phyloP scores from a whole-genome alignment of 2,329 filamentous ascomycete genomes.

The Diaporthe australafricana region DNA sequence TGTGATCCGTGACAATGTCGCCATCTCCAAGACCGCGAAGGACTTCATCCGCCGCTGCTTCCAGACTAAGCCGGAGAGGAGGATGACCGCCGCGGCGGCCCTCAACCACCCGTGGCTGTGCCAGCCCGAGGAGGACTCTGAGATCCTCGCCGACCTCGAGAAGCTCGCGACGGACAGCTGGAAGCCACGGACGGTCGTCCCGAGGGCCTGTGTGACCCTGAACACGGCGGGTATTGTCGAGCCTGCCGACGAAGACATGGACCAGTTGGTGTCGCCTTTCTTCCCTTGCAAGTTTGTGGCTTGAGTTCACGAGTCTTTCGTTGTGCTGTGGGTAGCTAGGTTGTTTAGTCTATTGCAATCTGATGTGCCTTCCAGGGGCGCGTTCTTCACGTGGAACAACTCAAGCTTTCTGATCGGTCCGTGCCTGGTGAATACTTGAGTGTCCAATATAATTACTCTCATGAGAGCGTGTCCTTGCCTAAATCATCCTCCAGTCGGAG shows the following conservation, averaged over 20 bases:
- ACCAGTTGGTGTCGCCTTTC: conserved; percentile 2
- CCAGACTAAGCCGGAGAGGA: conserved; percentile 43
- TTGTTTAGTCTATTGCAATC: not conserved
- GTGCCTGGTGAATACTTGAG: not conserved
- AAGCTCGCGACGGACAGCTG: conserved; percentile 34
- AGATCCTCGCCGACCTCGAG: conserved; percentile 37
- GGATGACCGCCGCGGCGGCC: conserved; percentile 49
- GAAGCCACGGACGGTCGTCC: conserved; percentile 32
- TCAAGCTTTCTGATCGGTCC: not conserved
- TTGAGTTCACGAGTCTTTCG: not conserved
- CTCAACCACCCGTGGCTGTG: conserved; percentile 52
- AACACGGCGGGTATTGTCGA: not conserved
- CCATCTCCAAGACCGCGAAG: conserved; percentile 40
- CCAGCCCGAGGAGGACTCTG: conserved; percentile 27
- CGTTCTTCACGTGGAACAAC: not conserved
- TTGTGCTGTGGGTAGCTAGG: not conserved
- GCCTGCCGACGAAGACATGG: not conserved
- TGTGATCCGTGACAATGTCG: conserved; percentile 30
- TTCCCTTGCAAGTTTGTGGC: conserved; percentile 7
- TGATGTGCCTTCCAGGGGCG: not conserved
- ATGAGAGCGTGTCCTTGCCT: too few species aligned
- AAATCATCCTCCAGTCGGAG: too few species aligned
- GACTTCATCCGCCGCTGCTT: conserved; percentile 52
- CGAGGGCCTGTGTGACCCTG: not conserved
- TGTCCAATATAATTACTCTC: too few species aligned